These are phyloP conservation scores for Turnera subulata DNA, from an alignment of 345 rosid species.

Conservation along the genomic window DNA sequence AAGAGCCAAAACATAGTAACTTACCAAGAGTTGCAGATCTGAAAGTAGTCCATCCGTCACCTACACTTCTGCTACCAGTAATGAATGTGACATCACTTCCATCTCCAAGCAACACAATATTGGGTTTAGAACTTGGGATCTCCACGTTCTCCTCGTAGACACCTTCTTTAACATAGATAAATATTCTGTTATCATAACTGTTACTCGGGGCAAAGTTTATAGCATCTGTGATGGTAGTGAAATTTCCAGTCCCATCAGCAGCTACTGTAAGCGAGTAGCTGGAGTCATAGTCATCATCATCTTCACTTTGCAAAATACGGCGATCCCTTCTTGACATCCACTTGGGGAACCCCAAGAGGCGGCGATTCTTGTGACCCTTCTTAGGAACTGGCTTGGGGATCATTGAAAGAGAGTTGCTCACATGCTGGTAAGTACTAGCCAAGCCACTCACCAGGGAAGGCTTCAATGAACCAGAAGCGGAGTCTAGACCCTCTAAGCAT, in stretches of 20 bases:
- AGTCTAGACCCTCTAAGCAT: constrained; percentile 72
- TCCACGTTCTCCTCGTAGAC: constrained; percentile 64
- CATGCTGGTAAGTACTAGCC: constrained; percentile 51
- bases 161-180: constrained; percentile 57
- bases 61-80: constrained; percentile 61
- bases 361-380: constrained; percentile 39
- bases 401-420: constrained; percentile 73
- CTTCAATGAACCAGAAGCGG: constrained; percentile 65
- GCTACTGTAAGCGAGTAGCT: constrained; percentile 60
- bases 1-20: neutral
- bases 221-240: constrained; percentile 69
- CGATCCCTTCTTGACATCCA: constrained; percentile 55
- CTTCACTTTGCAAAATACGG: constrained; percentile 45
- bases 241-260: constrained; percentile 73
- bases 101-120: constrained; percentile 68
- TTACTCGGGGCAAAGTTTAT: constrained; percentile 63
- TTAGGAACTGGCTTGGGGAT: constrained; percentile 34
- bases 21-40: constrained; percentile 91
- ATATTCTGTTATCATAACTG: constrained; percentile 43
- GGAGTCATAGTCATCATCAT: constrained; percentile 47
- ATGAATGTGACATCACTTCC: constrained; percentile 61
- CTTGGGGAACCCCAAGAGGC: constrained; percentile 46
- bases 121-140: constrained; percentile 61
- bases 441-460: constrained; percentile 47
- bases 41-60: constrained; percentile 89